Base-by-base conservation (phyloP, 768 basidiomycete genomes). In the Cyclocybe aegerita region DNA sequence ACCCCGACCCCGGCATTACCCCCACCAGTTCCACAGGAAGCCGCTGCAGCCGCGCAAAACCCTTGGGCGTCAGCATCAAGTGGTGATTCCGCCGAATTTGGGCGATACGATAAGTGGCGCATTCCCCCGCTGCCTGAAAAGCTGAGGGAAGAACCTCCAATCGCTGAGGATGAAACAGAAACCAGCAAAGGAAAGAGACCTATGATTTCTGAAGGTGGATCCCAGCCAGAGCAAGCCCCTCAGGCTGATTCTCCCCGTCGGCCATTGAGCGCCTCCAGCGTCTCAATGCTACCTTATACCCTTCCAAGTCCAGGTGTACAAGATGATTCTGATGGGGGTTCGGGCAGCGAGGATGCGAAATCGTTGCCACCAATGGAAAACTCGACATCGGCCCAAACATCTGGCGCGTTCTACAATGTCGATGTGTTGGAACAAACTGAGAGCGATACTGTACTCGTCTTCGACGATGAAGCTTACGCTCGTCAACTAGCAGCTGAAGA, bases 391-490 rank as follows among this genome's bases (percentile, higher is more conserved):
- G 11, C 39, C 4, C 16, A 37, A 31, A 29, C 38, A 39, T 33
- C 47, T 9, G 5, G 14, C 36, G 29, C 29, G n/a, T 39, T 35
- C 37, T 14, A n/a, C 4, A 39, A 17, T 23, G 23, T 9, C 11
- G 35, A 48, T 11, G 14, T 35, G 9, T 29, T 29, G 9, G 29
- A 32, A 4, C 29, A 39, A 23, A 31, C 38, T 14, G 32, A 36
- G 9, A 44, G 39, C 4, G 35, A 54, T 39, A 55, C 43, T 17
- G 48, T 58, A 14, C 57, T 65, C 11, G 59, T 56, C 63, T 62
- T 73, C 38, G 71, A 73, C 37, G 78, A 80, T 51, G 78, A 78
- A 52, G 75, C 70, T 0, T 65, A 75, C 39, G 75, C 78, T 35
- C 71, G 74, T 39, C 61, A 56, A 50, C 60, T 70, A n/a, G 69